Evolutionary conservation across 176 grass and related monocot genomes (phyloP).

Genomic region (Carex parvula): DNA sequence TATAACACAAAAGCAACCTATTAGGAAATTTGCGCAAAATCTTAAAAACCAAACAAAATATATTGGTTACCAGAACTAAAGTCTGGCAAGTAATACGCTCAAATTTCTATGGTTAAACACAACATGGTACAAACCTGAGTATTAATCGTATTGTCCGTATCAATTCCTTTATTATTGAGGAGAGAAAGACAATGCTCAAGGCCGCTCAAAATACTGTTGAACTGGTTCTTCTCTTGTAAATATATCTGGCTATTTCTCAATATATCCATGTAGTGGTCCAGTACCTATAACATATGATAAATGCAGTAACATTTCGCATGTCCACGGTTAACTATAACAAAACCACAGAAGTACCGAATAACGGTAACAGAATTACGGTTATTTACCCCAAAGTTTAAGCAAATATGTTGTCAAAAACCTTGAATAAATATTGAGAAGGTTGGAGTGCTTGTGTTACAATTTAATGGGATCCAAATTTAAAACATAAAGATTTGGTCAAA

Average conservation of each 20-base stretch:
- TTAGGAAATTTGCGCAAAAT: no score
- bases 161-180: slow-evolving; percentile 35
- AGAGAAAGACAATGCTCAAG: slow-evolving; percentile 75
- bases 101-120: neutral
- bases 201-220: slow-evolving; percentile 72
- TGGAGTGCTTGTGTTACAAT: neutral
- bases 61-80: no score
- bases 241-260: slow-evolving; percentile 71
- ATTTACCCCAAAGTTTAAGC: slow-evolving; percentile 3
- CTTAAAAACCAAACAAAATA: no score
- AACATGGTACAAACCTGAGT: slow-evolving; percentile 42
- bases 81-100: neutral
- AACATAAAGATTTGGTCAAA: slow-evolving; percentile 22
- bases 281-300: slow-evolving; percentile 44
- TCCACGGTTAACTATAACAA: slow-evolving; percentile 9
- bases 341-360: slow-evolving; percentile 11
- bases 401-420: neutral
- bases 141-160: slow-evolving; percentile 29
- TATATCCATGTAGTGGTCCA: slow-evolving; percentile 70
- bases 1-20: no score
- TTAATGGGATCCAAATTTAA: slow-evolving; percentile 12
- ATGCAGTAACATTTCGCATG: slow-evolving; percentile 31
- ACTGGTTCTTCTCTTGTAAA: slow-evolving; percentile 85
- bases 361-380: neutral
- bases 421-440: neutral